These are phyloP conservation scores for Vigna reflexopilosa DNA, from an alignment of 306 rosid genomes.

Conservation along the genomic window DNA sequence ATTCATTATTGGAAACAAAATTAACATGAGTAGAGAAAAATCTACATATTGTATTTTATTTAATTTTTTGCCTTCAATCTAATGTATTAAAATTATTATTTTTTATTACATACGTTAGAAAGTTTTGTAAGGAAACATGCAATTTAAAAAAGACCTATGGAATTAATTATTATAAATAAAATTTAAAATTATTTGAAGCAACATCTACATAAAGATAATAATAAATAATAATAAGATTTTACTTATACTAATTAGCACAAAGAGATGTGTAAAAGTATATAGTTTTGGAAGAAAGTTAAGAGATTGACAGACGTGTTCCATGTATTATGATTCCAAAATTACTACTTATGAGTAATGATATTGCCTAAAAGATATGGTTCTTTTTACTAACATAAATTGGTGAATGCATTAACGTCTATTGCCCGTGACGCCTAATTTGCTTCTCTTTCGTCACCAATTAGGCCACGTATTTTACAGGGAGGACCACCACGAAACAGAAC, in stretches of 20 bases:
- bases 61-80: background rate
- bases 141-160: too few relatives aligned
- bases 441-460: background rate
- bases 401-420: constrained; percentile 16
- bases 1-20: too few relatives aligned
- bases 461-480: background rate
- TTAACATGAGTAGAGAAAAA: too few relatives aligned
- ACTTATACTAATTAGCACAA: background rate
- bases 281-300: background rate
- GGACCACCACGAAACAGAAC: constrained; percentile 20
- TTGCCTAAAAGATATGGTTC: constrained; percentile 43
- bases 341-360: constrained; percentile 31
- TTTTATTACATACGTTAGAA: too few relatives aligned
- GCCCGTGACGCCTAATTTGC: constrained; percentile 5
- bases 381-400: constrained; percentile 10
- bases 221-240: too few relatives aligned
- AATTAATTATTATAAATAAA: too few relatives aligned
- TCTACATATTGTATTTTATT: too few relatives aligned
- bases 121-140: too few relatives aligned
- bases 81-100: too few relatives aligned
- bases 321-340: constrained; percentile 43
- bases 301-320: constrained; percentile 40
- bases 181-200: too few relatives aligned
- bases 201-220: too few relatives aligned
- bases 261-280: background rate